These are phyloP conservation scores for Geotrichum candidum DNA, from an alignment of 1,139 yeast species.

Conservation along the genomic window DNA sequence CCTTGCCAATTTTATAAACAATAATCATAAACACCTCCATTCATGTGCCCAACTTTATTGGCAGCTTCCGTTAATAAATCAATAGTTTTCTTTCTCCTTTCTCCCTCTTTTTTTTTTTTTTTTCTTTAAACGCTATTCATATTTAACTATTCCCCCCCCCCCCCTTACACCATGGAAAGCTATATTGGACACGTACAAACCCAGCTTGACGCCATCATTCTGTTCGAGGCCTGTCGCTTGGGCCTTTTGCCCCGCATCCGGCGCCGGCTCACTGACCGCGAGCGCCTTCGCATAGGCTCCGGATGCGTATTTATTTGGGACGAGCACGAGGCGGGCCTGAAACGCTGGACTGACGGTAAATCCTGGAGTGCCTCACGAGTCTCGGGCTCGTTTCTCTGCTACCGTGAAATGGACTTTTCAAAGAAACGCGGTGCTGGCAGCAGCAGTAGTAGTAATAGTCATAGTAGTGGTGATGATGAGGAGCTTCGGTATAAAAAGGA, in stretches of 20 bases:
- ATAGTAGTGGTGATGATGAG: slow-evolving; percentile 13
- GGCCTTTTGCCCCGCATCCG: slow-evolving; percentile 45
- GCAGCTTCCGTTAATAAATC: not conserved
- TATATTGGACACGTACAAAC: slow-evolving; percentile 49
- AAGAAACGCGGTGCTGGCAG: slow-evolving; percentile 7
- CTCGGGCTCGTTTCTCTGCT: slow-evolving; percentile 49
- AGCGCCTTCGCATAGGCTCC: slow-evolving; percentile 43
- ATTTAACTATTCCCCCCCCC: not conserved
- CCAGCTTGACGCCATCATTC: slow-evolving; percentile 48
- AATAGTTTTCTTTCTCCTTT: not conserved
- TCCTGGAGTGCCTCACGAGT: slow-evolving; percentile 60
- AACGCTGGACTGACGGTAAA: slow-evolving; percentile 62
- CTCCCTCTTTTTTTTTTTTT: not conserved
- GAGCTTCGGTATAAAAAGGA: slow-evolving; percentile 38
- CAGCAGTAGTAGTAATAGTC: not conserved
- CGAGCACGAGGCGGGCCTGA: slow-evolving; percentile 54
- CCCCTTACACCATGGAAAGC: slow-evolving; percentile 40
- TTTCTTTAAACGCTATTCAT: not conserved
- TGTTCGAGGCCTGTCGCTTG: slow-evolving; percentile 50
- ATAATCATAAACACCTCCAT: not conserved
- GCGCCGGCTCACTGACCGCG: slow-evolving; percentile 46
- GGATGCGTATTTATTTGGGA: slow-evolving; percentile 57
- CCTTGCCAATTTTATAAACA: not conserved
- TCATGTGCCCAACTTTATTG: not conserved
- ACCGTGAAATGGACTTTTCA: slow-evolving; percentile 46